These are phyloP conservation scores for Leccinum incarnatum DNA, from an alignment of 768 basidiomycete genomes.

Conservation along the genomic window DNA sequence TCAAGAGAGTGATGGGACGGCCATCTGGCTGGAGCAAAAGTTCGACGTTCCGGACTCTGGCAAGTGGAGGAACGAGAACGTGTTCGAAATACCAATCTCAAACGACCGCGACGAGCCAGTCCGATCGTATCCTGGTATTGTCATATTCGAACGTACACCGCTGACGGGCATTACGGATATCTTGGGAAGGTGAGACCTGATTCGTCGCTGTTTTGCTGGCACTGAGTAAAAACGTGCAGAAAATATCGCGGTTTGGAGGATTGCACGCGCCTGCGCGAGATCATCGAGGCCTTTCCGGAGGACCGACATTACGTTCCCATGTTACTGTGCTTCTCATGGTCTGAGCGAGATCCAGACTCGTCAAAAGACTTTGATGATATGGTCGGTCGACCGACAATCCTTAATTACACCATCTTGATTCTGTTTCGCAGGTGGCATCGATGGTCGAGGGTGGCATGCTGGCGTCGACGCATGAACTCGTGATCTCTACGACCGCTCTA, in stretches of 20 bases:
- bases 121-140: conserved; percentile 52
- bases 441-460: conserved; percentile 44
- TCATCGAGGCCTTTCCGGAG: conserved; percentile 51
- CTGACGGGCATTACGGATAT: conserved; percentile 60
- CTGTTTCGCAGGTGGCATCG: conserved; percentile 44
- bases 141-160: conserved; percentile 76
- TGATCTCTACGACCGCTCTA: conserved; percentile 48
- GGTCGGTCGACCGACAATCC: conserved; percentile 38
- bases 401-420: conserved; percentile 1
- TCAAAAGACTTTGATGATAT: conserved; percentile 55
- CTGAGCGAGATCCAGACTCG: conserved; percentile 39
- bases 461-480: conserved; percentile 42
- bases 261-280: conserved; percentile 64
- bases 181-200: conserved; percentile 54
- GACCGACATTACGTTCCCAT: conserved; percentile 62
- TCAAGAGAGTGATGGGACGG: conserved; percentile 68
- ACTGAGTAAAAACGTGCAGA: conserved; percentile 32
- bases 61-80: conserved; percentile 53
- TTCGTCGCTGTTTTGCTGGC: background rate
- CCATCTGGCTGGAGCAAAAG: conserved; percentile 78
- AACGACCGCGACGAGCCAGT: conserved; percentile 16
- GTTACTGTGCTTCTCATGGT: conserved; percentile 61
- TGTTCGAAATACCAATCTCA: conserved; percentile 57
- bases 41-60: conserved; percentile 68
- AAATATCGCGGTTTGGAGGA: conserved; percentile 74